These are phyloP conservation scores for Anthoceros angustus DNA, from an alignment of 225 moss, liverwort and hornwort species.

Conservation along the genomic window DNA sequence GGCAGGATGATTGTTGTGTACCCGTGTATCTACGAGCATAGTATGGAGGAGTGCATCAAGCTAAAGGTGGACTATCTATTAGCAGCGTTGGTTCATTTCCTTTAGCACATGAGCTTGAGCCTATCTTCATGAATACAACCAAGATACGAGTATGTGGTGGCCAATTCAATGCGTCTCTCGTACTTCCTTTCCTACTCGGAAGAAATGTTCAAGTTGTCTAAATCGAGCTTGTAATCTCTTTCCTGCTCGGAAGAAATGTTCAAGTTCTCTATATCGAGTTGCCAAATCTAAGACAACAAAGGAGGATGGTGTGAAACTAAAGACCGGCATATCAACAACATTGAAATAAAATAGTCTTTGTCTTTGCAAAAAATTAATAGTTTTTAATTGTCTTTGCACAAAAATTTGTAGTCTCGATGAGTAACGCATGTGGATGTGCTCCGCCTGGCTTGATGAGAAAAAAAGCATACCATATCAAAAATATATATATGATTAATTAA, in stretches of 20 bases:
- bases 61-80: constrained; percentile 54
- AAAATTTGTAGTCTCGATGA: too few relatives aligned
- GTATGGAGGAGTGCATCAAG: constrained; percentile 51
- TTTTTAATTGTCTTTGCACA: too few relatives aligned
- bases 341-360: too few relatives aligned
- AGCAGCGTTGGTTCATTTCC: constrained; percentile 35
- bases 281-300: neutral
- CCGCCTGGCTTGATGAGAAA: too few relatives aligned
- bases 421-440: too few relatives aligned
- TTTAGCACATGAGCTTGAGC: constrained; percentile 54
- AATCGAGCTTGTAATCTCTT: constrained; percentile 34
- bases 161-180: constrained; percentile 23
- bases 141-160: constrained; percentile 28
- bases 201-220: constrained; percentile 28
- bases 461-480: too few relatives aligned
- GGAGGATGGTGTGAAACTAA: too few relatives aligned
- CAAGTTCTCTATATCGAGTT: constrained; percentile 17
- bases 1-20: constrained; percentile 39
- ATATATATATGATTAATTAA: too few relatives aligned
- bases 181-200: constrained; percentile 39
- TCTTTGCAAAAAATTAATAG: too few relatives aligned
- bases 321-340: too few relatives aligned
- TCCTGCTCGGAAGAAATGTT: constrained; percentile 35
- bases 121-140: constrained; percentile 37
- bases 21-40: constrained; percentile 41